These are phyloP conservation scores for Volvariella volvacea DNA, from an alignment of 1,284 basidiomycete genomes.

Conservation along the genomic window DNA sequence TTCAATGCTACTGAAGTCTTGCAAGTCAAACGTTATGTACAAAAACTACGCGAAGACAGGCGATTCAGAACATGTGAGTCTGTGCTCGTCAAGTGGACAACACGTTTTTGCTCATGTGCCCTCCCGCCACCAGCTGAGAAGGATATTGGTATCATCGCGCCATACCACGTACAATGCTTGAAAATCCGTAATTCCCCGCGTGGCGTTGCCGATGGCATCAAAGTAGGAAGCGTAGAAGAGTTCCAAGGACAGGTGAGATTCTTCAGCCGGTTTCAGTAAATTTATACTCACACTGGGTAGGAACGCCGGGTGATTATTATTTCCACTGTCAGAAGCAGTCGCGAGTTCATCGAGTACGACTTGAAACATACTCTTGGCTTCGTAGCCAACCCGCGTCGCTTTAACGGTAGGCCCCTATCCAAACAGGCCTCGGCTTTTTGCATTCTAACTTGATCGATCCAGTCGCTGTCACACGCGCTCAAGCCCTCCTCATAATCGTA, in stretches of 20 bases:
- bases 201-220: conserved; percentile 43
- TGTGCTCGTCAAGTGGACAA: too few species aligned
- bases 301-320: conserved; percentile 61
- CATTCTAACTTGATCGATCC: conserved; percentile 23
- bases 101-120: too few species aligned
- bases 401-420: conserved; percentile 52
- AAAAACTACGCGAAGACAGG: conserved; percentile 22
- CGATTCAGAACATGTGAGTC: conserved; percentile 32
- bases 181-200: conserved; percentile 33
- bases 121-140: conserved; percentile 31
- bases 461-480: conserved; percentile 51
- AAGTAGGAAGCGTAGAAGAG: conserved; percentile 53
- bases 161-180: conserved; percentile 50
- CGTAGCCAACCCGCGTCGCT: conserved; percentile 55
- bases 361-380: conserved; percentile 56
- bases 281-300: conserved; percentile 23
- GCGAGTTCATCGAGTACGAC: conserved; percentile 51
- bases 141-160: conserved; percentile 53
- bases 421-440: too few species aligned
- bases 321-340: conserved; percentile 56
- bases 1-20: conserved; percentile 56
- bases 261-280: background rate
- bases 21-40: conserved; percentile 44
- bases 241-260: conserved; percentile 49
- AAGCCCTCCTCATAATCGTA: conserved; percentile 45